Evolutionary conservation across 2,329 filamentous ascomycete species (phyloP), one percentile per base, ranked within the genome.

Genomic region (Cadophora luteo-olivacea): DNA sequence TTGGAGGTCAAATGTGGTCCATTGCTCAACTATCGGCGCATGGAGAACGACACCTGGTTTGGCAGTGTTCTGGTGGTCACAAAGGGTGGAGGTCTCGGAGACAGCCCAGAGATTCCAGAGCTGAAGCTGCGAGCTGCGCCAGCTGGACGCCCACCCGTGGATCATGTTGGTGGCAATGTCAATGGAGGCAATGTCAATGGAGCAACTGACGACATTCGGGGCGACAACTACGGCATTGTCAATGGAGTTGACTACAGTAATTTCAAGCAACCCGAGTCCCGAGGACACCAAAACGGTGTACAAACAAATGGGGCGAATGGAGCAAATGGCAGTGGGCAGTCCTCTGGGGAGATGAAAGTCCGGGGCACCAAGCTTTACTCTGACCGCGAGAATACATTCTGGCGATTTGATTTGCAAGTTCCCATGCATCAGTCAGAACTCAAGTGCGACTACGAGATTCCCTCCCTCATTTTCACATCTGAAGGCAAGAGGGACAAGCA

Each of bases 11-110:
- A 91, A 16, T 90, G 87, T 73, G 92, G 92, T 0, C 92, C 92
- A 24, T 81, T 95, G 72, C 81, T 95, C 70, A 95, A 95, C 80
- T 95, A 94, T 79, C 85, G 90, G 72, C 87, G 87, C 75, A 94
- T 91, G 87, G 87, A 90, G 74, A 85, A 85, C 33, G 83, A 83
- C 49, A 81, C 81, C 51, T 98, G 95, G 94, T 84, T 92, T 75
- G 94, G 95, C 68, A 97, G 93, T 78, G 92, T 97, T 8, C 82
- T 97, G 74, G 82, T 97, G 61, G 93, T 97, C 64, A 92, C 91
- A 19, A 89, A 86, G 63, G 91, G 93, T 4, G 91, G 91, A 29
- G 89, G 85, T 68, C 81, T 87, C 75, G 82, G 83, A 24, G 85
- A 87, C 70, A 84, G 86, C 54, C 66, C 68, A 0, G 78, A 83